Conservation (phyloP, 805 yeast genomes). For the Candida palmyrensis region DNA sequence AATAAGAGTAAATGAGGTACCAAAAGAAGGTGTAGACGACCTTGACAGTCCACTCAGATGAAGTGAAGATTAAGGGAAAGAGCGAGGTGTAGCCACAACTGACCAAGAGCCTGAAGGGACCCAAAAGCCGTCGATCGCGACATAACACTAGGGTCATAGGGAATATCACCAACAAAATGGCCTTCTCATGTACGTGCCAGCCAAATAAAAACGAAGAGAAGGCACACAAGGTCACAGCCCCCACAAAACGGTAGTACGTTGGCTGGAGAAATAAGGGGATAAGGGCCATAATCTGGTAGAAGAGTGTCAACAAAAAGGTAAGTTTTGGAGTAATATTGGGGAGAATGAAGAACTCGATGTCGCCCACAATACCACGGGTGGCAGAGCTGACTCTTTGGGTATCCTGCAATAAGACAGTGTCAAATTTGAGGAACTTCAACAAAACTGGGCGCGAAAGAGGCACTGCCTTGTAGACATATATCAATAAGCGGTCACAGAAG, state of each 20-base stretch:
- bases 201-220: slow-evolving; percentile 90
- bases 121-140: slow-evolving; percentile 64
- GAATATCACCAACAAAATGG: slow-evolving; percentile 80
- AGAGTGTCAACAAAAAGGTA: slow-evolving; percentile 77
- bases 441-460: slow-evolving; percentile 28
- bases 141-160: slow-evolving; percentile 79
- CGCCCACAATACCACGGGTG: slow-evolving; percentile 91
- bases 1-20: slow-evolving; percentile 72
- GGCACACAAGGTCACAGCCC: slow-evolving; percentile 84
- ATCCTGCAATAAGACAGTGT: slow-evolving; percentile 36
- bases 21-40: slow-evolving; percentile 74
- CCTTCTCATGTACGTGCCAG: slow-evolving; percentile 99
- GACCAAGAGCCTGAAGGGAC: slow-evolving; percentile 65
- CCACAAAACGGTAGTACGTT: slow-evolving; percentile 71
- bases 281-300: slow-evolving; percentile 75
- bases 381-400: slow-evolving; percentile 24
- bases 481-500: slow-evolving; percentile 65
- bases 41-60: slow-evolving; percentile 77
- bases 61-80: slow-evolving; percentile 79
- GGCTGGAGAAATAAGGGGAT: slow-evolving; percentile 69
- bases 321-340: slow-evolving; percentile 76
- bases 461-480: slow-evolving; percentile 36
- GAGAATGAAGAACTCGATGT: slow-evolving; percentile 72
- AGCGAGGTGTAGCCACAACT: slow-evolving; percentile 82
- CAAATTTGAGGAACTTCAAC: slow-evolving; percentile 36